phyloP scores from a whole-genome alignment of 192 early-diverging fungal species.

The Entomortierella parvispora region DNA sequence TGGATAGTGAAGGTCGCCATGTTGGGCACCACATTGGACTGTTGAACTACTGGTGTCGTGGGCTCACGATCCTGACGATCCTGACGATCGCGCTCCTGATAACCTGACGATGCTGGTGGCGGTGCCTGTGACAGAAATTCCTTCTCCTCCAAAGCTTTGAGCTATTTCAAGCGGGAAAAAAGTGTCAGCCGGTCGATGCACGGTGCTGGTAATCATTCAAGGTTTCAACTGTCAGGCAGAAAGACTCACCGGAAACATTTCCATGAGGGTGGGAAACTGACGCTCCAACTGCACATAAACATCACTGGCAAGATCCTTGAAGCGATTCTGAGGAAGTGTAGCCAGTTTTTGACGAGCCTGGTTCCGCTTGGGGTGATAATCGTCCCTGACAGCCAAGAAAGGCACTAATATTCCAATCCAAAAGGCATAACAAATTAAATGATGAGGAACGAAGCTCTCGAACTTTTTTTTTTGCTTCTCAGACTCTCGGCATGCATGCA shows the following conservation, averaged over 20 bases:
- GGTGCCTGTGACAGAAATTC: conserved; percentile 19
- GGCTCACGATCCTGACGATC: conserved; percentile 32
- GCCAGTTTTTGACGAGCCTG: conserved; percentile 96
- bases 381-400: conserved; percentile 83
- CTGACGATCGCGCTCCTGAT: conserved; percentile 5
- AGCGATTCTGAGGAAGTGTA: conserved; percentile 86
- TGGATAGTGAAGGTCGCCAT: conserved; percentile 49
- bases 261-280: conserved; percentile 65
- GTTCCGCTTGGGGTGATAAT: conserved; percentile 96
- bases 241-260: conserved; percentile 50
- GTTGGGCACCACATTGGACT: conserved; percentile 46
- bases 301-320: conserved; percentile 93
- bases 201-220: neutral
- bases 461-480: neutral
- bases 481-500: too few relatives aligned
- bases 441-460: neutral
- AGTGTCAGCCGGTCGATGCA: too few relatives aligned
- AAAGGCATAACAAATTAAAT: neutral
- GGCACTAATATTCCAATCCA: conserved; percentile 62
- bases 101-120: conserved; percentile 1
- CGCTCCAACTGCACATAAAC: conserved; percentile 81
- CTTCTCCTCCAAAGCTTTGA: conserved; percentile 41
- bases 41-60: conserved; percentile 35
- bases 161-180: conserved; percentile 9
- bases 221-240: neutral